Evolutionary conservation across 176 grass and related monocot genomes (phyloP), one percentile per base, ranked within the genome.

Genomic region (Ampelocalamus luodianensis): DNA sequence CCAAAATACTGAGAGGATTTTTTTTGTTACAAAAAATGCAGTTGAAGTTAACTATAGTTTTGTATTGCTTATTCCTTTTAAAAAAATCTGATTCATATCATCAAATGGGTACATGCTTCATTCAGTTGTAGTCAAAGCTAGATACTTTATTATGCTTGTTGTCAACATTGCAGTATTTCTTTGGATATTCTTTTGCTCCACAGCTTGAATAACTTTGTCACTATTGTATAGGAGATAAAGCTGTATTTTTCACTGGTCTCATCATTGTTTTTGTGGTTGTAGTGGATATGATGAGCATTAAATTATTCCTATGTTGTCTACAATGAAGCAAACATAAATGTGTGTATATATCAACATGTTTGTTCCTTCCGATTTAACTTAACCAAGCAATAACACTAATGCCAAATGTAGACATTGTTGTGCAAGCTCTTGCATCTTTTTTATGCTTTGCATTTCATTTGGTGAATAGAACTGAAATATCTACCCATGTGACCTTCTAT

Each of bases 341-440:
- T 3, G 27, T 49, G 26, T 80, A 11, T 79, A n/a, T n/a, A 55
- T n/a, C n/a, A n/a, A n/a, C 46, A 77, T 90, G 63, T n/a, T 13
- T 66, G 59, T 64, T 4, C 22, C 9, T 56, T 66, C 5, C 6
- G 51, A 18, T 86, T 56, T 6, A 17, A 38, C 58, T 65, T 64
- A 71, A 77, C 38, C 18, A 65, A 29, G 10, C 2, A 90, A 64
- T 82, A 59, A 38, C 37, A 72, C 20, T 78, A 65, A 1, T 67
- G 15, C 12, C 37, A 72, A 22, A 72, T 72, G 68, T 40, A 22
- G 27, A 70, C 50, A 20, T 23, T 67, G 36, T 42, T 80, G 11
- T 18, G 20, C 18, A 82, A 6, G n/a, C 16, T 27, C 14, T 62
- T 36, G 8, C 17, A 79, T 79, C 8, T 14, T 84, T 14, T 82